phyloP scores from a whole-genome alignment of 306 rosid species.

The Lathyrus oleraceus region DNA sequence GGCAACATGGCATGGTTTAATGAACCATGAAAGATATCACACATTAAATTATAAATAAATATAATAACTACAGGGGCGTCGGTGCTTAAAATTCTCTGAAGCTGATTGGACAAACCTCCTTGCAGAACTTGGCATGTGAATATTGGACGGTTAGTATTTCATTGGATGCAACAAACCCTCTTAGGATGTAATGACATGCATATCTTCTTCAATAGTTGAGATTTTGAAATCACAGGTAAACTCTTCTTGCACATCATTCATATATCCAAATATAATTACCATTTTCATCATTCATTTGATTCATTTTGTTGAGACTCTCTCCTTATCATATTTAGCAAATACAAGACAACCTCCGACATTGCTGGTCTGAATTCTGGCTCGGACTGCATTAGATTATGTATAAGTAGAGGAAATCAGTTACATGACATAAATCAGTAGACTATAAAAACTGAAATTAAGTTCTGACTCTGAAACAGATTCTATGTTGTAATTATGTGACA shows the following conservation, averaged over 20 bases:
- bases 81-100: conserved; percentile 28
- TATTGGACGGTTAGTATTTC: conserved; percentile 28
- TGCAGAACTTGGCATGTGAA: conserved; percentile 32
- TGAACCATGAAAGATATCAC: conserved; percentile 32
- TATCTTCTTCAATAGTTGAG: conserved; percentile 28
- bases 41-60: conserved; percentile 27
- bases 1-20: conserved; percentile 36
- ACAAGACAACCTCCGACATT: conserved; percentile 89
- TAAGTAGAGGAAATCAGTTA: conserved; percentile 17
- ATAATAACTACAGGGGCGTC: conserved; percentile 24
- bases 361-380: conserved; percentile 91
- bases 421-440: conserved; percentile 17
- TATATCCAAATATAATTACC: conserved; percentile 28
- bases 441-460: conserved; percentile 2
- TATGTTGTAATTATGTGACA: not conserved
- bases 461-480: not conserved
- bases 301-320: conserved; percentile 60
- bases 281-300: conserved; percentile 54
- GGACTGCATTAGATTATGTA: conserved; percentile 53
- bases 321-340: conserved; percentile 72
- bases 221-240: conserved; percentile 31
- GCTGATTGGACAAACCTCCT: conserved; percentile 30
- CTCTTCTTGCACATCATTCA: conserved; percentile 32
- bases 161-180: not conserved
- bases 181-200: conserved; percentile 19